Percentiles rank a stretch among this genome's conserved stretches.
Evolutionary conservation across 1,139 yeast species (phyloP).

Genomic region (Hansenula lynferdii): DNA sequence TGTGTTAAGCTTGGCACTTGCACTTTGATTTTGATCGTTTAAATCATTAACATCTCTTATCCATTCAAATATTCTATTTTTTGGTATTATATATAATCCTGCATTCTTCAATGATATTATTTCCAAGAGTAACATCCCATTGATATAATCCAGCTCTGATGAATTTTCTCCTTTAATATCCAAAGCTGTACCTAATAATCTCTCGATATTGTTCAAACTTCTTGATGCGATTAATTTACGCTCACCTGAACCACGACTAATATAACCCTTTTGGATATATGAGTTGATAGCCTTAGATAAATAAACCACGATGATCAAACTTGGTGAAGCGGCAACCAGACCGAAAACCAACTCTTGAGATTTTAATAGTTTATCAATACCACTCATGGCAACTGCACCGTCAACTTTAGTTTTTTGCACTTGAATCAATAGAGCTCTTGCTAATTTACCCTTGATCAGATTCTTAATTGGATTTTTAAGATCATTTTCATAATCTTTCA

Average conservation of each 20-base stretch:
- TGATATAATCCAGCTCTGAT: slow-evolving; percentile 22
- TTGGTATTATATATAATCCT: slow-evolving; percentile 46
- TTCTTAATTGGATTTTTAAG: slow-evolving; percentile 66
- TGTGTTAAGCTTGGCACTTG: slow-evolving; percentile 36
- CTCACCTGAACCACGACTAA: slow-evolving; percentile 22
- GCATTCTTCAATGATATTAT: slow-evolving; percentile 46
- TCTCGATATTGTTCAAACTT: slow-evolving; percentile 54
- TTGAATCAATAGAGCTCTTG: slow-evolving; percentile 79
- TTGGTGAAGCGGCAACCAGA: slow-evolving; percentile 83
- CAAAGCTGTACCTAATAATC: slow-evolving; percentile 34
- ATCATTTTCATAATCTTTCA: slow-evolving; percentile 77
- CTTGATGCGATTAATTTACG: slow-evolving; percentile 36
- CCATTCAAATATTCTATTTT: slow-evolving; percentile 44
- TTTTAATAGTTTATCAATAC: slow-evolving; percentile 83
- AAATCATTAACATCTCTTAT: slow-evolving; percentile 51
- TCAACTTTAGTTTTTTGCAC: slow-evolving; percentile 94
- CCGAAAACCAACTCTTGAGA: slow-evolving; percentile 94
- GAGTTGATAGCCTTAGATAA: slow-evolving; percentile 24
- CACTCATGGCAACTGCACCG: slow-evolving; percentile 84
- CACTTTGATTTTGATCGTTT: slow-evolving; percentile 28
- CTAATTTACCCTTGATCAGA: slow-evolving; percentile 59
- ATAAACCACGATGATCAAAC: slow-evolving; percentile 53
- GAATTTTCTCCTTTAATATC: slow-evolving; percentile 12
- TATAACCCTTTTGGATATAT: slow-evolving; percentile 32
- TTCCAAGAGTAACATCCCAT: slow-evolving; percentile 54